Evolutionary conservation across 495 filamentous ascomycete genomes (phyloP), one percentile per base, ranked within the genome.

Genomic region (Neurospora tetrasperma): DNA sequence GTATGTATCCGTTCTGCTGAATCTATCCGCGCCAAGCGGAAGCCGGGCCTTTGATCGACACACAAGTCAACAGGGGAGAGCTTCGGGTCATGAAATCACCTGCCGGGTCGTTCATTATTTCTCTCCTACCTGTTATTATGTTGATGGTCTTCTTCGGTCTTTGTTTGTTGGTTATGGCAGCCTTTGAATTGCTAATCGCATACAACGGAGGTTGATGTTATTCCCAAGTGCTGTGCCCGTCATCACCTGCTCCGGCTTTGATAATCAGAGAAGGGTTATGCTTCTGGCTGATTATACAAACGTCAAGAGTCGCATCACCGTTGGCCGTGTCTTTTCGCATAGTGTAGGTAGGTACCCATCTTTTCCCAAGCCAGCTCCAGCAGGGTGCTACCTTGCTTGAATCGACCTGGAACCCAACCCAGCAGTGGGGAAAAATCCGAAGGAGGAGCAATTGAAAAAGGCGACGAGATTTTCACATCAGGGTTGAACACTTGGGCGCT

Each of bases 161-260:
- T 18, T 42, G 39, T 38, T 35, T 12, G 40, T 44, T 71, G 40
- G 18, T 42, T 70, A 23, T 71, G 20, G 4, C 70, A 44, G 11
- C 20, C 5, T 2, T 12, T 54, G 9, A 2, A 23, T 54, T 20
- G 11, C 41, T 43, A 71, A 71, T 23, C 31, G 12, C 12, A 20
- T 14, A 66, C 12, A 41, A 68, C 16, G 71, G 46, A 69, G 44
- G 5, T 18, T 35, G 44, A 54, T 66, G 44, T 14, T 43, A 43
- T 42, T 72, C 73, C n/a, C 71, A 54, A 38, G 40, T 12, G 2
- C 41, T 39, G 69, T 20, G 16, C 40, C 27, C n/a, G 46, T 48
- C n/a, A 48, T n/a, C 48, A 31, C 69, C 35, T 12, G 11, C n/a
- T 70, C 62, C 35, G 41, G 71, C 75, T 76, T 75, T 70, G 68